Evolutionary conservation across 2,329 filamentous ascomycete genomes (phyloP).

Genomic region (Fusarium sp.): DNA sequence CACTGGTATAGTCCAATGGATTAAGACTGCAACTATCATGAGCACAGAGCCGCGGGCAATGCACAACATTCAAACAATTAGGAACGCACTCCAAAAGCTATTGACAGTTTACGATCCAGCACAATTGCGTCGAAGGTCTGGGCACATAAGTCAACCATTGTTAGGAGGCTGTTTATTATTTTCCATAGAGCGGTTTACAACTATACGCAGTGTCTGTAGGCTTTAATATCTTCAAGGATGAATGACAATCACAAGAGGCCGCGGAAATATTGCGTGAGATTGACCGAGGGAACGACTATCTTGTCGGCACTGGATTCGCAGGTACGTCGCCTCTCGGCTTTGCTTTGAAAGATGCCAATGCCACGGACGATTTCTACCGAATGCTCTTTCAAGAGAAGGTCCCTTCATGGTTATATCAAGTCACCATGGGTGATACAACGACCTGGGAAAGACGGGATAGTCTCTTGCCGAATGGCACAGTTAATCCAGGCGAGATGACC

Average conservation of each 20-base stretch:
- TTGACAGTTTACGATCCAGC: too few species aligned
- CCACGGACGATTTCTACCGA: slow-evolving; percentile 42
- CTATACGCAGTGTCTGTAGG: slow-evolving; percentile 50
- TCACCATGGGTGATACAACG: slow-evolving; percentile 56
- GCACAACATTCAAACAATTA: too few species aligned
- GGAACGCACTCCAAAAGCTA: too few species aligned
- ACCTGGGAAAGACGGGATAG: slow-evolving; percentile 59
- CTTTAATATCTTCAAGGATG: slow-evolving; percentile 51
- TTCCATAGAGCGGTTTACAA: too few species aligned
- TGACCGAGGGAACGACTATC: slow-evolving; percentile 50
- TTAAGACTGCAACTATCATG: too few species aligned
- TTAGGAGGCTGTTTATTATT: too few species aligned
- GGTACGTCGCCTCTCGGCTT: slow-evolving; percentile 38
- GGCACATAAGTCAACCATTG: too few species aligned
- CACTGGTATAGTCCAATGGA: not conserved
- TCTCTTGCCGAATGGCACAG: slow-evolving; percentile 52
- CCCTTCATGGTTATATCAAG: slow-evolving; percentile 55
- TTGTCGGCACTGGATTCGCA: slow-evolving; percentile 56
- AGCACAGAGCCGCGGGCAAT: too few species aligned
- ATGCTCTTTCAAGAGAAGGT: slow-evolving; percentile 53
- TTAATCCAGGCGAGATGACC: slow-evolving; percentile 57
- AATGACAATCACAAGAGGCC: slow-evolving; percentile 29
- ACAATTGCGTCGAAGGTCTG: too few species aligned
- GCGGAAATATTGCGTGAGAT: slow-evolving; percentile 49
- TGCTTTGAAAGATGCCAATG: not conserved